Percentiles rank a stretch among this genome's conserved stretches.
Evolutionary conservation across 176 grass and related monocot genomes (phyloP).

Genomic region (Aegilops longissima): DNA sequence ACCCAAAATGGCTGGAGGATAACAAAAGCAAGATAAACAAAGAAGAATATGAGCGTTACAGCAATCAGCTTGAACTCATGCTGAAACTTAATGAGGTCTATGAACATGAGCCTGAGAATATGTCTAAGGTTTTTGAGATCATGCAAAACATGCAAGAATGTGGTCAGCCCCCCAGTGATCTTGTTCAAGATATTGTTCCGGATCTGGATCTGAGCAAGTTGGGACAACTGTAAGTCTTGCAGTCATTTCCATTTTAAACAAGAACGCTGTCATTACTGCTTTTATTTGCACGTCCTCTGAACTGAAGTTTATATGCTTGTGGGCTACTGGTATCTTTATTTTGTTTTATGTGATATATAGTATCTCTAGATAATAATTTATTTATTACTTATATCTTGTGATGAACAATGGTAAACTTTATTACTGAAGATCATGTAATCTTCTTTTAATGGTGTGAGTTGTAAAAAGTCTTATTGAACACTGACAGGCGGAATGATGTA

Average conservation of each 20-base stretch:
- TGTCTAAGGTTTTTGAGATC: slow-evolving; percentile 78
- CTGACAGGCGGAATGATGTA: neutral
- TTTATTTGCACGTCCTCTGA: neutral
- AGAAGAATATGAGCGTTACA: slow-evolving; percentile 77
- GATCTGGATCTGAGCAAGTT: slow-evolving; percentile 83
- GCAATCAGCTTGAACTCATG: slow-evolving; percentile 75
- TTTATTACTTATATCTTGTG: neutral
- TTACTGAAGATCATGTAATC: too few relatives aligned
- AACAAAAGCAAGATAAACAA: slow-evolving; percentile 70
- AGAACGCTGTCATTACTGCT: neutral
- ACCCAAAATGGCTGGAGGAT: slow-evolving; percentile 91
- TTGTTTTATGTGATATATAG: neutral
- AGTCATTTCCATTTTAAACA: neutral
- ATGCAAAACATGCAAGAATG: slow-evolving; percentile 99
- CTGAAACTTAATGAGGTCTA: slow-evolving; percentile 77
- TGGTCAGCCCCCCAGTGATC: slow-evolving; percentile 90
- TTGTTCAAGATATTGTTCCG: slow-evolving; percentile 85
- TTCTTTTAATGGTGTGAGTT: neutral
- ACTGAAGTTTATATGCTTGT: neutral
- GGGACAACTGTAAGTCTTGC: slow-evolving; percentile 80
- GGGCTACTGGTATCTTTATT: neutral
- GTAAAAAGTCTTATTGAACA: neutral
- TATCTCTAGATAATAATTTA: neutral
- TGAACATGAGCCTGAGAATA: slow-evolving; percentile 83
- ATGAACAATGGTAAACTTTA: slow-evolving; percentile 1